Conservation (phyloP, 164 flowering plant species). For the Protea cynaroides region DNA sequence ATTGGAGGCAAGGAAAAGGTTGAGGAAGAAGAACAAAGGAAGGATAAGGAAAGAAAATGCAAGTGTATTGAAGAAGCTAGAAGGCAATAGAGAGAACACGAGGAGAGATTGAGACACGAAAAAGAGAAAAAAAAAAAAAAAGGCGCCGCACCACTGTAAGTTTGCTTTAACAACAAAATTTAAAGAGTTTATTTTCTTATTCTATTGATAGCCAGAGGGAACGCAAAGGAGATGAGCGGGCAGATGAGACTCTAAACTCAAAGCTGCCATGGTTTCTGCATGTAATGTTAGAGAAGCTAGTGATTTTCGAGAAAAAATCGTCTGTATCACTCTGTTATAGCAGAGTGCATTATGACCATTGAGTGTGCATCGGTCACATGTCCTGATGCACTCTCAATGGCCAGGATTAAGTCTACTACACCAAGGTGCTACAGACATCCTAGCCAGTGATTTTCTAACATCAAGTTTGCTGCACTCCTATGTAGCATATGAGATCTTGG, state of each 20-base stretch:
- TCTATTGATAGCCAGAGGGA: slow-evolving; percentile 9
- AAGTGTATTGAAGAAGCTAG: slow-evolving; percentile 49
- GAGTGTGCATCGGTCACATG: no score
- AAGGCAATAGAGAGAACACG: slow-evolving; percentile 38
- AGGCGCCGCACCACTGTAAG: slow-evolving; percentile 30
- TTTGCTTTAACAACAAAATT: slow-evolving; percentile 3
- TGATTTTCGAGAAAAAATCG: no score
- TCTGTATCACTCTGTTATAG: no score
- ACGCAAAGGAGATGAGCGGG: slow-evolving; percentile 25
- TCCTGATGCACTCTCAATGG: no score
- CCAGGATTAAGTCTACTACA: no score
- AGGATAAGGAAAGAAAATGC: slow-evolving; percentile 63
- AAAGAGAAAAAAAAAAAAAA: no score
- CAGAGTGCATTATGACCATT: no score
- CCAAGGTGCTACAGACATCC: no score
- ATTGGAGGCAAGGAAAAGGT: slow-evolving; percentile 42
- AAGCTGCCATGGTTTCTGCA: neutral
- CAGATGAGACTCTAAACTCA: slow-evolving; percentile 23
- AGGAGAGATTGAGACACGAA: slow-evolving; percentile 35
- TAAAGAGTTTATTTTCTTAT: neutral
- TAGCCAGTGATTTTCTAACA: no score
- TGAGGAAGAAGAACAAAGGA: slow-evolving; percentile 77
- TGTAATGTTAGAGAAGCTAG: no score
- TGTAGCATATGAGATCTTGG: no score
- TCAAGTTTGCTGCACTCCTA: no score